Evolutionary conservation across 2,329 filamentous ascomycete species (phyloP).

Genomic region (Talaromyces amestolkiae): DNA sequence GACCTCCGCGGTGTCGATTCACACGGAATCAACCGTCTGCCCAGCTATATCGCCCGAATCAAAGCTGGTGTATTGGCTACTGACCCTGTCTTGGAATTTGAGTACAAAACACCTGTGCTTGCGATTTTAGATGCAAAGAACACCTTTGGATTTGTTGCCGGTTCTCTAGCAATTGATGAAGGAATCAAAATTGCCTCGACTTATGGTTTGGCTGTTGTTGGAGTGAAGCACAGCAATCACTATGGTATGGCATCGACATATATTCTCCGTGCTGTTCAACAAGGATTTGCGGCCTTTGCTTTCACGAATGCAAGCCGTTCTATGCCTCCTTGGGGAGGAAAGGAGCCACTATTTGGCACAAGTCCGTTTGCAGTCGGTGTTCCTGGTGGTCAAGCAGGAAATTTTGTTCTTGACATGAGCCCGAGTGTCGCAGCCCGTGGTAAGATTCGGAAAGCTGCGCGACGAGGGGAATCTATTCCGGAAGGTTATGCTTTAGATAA

Average conservation of each 20-base stretch:
- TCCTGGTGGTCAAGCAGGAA: constrained; percentile 56
- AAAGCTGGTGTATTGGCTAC: constrained; percentile 62
- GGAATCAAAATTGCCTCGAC: constrained; percentile 66
- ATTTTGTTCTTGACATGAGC: constrained; percentile 55
- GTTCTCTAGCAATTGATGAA: constrained; percentile 61
- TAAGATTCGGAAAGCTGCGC: constrained; percentile 46
- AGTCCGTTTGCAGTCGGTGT: constrained; percentile 73
- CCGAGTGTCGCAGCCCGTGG: constrained; percentile 45
- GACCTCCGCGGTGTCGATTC: constrained; percentile 77
- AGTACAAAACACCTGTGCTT: constrained; percentile 61
- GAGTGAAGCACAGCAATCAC: constrained; percentile 73
- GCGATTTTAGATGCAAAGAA: constrained; percentile 67
- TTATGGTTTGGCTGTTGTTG: constrained; percentile 71
- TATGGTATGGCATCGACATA: constrained; percentile 82
- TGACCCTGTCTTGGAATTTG: not conserved
- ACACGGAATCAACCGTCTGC: constrained; percentile 73
- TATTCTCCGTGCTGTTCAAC: constrained; percentile 72
- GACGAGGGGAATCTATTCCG: constrained; percentile 44
- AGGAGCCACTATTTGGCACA: constrained; percentile 67
- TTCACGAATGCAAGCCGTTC: constrained; percentile 72
- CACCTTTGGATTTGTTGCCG: constrained; percentile 72
- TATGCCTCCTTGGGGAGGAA: constrained; percentile 67
- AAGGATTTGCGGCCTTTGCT: constrained; percentile 65
- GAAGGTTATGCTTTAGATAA: constrained; percentile 69
- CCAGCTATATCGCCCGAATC: constrained; percentile 72